phyloP scores from a whole-genome alignment of 148 eudicot species.

The Suaeda aralocaspica region DNA sequence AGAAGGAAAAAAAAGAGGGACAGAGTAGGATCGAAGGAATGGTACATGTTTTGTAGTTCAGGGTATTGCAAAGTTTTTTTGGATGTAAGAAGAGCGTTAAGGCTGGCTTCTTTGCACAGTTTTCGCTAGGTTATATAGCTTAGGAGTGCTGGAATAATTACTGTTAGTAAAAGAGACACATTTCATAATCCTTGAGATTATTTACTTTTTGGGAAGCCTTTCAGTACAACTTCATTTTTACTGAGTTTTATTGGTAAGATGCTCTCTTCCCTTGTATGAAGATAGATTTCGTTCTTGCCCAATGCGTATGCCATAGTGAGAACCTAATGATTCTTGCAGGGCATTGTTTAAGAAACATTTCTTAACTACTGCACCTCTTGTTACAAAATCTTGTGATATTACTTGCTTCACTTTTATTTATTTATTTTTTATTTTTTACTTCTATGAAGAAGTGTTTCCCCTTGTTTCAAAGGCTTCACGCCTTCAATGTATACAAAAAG shows the following conservation, averaged over 20 bases:
- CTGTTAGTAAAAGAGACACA: neutral
- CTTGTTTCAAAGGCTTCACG: too few species aligned
- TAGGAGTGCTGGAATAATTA: neutral
- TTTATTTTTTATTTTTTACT: too few species aligned
- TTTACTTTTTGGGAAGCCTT: neutral
- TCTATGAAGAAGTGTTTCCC: too few species aligned
- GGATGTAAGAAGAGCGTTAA: neutral
- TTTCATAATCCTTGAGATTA: neutral
- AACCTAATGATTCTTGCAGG: too few species aligned
- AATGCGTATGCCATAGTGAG: too few species aligned
- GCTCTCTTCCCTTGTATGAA: too few species aligned
- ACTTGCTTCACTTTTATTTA: too few species aligned
- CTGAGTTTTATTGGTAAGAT: neutral
- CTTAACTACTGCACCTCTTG: too few species aligned
- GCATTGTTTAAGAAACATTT: too few species aligned
- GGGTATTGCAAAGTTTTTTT: neutral
- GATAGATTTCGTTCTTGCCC: too few species aligned
- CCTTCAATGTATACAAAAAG: too few species aligned
- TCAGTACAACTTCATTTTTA: neutral
- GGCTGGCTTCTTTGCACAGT: neutral
- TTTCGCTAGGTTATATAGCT: neutral
- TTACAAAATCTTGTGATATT: too few species aligned
- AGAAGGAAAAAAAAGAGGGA: neutral
- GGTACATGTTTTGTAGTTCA: neutral
- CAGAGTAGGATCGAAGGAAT: neutral